Evolutionary conservation across 2,329 filamentous ascomycete species (phyloP).

Genomic region (Cladosporium phlei): DNA sequence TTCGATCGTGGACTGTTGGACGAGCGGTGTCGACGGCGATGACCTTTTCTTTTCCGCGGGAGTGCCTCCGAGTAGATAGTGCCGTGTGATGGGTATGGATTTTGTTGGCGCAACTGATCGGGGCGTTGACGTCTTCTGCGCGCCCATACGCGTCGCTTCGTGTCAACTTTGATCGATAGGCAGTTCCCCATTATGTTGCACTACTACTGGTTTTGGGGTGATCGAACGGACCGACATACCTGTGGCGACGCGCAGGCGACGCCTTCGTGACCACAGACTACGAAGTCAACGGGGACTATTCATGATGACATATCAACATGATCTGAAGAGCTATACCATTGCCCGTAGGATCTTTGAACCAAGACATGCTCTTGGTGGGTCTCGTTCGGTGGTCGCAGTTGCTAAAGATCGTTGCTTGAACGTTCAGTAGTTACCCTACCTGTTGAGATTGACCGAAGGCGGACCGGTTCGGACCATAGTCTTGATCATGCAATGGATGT

Average conservation of each 20-base stretch:
- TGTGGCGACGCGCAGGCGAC: neutral
- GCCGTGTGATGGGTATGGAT: neutral
- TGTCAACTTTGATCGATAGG: constrained; percentile 2
- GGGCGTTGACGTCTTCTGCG: constrained; percentile 1
- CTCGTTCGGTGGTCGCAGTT: no score
- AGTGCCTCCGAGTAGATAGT: neutral
- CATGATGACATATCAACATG: neutral
- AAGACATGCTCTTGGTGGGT: no score
- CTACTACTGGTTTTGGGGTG: neutral
- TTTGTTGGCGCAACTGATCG: neutral
- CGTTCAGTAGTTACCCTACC: no score
- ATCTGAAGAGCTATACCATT: no score
- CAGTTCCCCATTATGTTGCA: neutral
- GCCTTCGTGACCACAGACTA: neutral
- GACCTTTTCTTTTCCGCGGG: neutral
- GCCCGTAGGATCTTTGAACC: no score
- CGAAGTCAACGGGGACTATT: neutral
- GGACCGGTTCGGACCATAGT: no score
- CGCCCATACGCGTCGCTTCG: constrained; percentile 1
- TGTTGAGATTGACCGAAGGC: no score
- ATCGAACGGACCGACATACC: neutral
- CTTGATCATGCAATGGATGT: no score
- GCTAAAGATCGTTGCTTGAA: no score
- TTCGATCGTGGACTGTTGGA: neutral
- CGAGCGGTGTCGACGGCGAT: neutral